A percentile compares a stretch with the other conserved stretches of the same genome.
phyloP scores from a whole-genome alignment of 257 asterid species.

The Nicotiana benthamiana region DNA sequence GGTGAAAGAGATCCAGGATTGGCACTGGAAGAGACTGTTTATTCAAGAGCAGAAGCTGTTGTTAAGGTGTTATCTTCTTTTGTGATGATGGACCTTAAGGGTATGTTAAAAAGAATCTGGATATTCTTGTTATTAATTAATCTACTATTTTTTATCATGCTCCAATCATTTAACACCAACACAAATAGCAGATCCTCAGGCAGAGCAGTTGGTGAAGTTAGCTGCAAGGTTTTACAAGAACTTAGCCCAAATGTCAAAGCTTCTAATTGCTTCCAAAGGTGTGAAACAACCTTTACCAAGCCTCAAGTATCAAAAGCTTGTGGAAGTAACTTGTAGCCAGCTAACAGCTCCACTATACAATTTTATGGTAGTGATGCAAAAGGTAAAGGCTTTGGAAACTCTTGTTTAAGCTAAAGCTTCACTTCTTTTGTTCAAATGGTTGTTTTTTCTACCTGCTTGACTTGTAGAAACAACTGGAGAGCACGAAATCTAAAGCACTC shows the following conservation, averaged over 20 bases:
- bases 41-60: slow-evolving; percentile 58
- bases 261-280: slow-evolving; percentile 53
- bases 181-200: slow-evolving; percentile 60
- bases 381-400: slow-evolving; percentile 31
- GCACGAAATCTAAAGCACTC: slow-evolving; percentile 40
- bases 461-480: slow-evolving; percentile 61
- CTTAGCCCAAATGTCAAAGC: slow-evolving; percentile 65
- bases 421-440: neutral
- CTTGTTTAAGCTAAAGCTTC: neutral
- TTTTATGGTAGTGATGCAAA: slow-evolving; percentile 59
- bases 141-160: neutral
- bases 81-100: slow-evolving; percentile 62
- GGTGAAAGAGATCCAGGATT: slow-evolving; percentile 30
- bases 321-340: slow-evolving; percentile 69
- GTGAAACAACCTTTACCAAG: slow-evolving; percentile 62
- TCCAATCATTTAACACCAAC: slow-evolving; percentile 10
- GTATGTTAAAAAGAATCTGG: slow-evolving; percentile 24
- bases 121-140: slow-evolving; percentile 1
- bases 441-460: neutral
- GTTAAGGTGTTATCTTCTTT: slow-evolving; percentile 57
- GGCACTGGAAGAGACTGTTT: slow-evolving; percentile 53
- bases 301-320: slow-evolving; percentile 60
- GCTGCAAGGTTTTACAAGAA: slow-evolving; percentile 65
- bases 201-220: slow-evolving; percentile 55
- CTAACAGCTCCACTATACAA: slow-evolving; percentile 62